Evolutionary conservation across 352 stramenopile genomes (phyloP).

Genomic region (Globisporangium acanthophoron): DNA sequence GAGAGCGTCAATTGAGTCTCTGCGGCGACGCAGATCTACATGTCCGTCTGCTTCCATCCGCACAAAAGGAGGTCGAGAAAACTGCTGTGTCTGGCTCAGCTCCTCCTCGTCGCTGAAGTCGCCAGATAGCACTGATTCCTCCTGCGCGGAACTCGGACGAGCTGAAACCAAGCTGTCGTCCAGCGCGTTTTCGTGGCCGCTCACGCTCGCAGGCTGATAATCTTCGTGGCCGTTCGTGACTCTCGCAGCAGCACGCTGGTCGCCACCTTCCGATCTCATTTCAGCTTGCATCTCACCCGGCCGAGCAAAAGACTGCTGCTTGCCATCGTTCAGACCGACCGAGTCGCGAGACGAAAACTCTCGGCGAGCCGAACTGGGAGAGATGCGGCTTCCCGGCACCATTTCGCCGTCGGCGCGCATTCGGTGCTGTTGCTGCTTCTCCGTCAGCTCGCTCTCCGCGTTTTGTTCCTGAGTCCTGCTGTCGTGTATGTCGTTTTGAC

Average conservation of each 20-base stretch:
- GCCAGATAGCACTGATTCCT: neutral
- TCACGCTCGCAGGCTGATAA: neutral
- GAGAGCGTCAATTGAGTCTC: slow-evolving; percentile 19
- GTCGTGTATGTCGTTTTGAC: neutral
- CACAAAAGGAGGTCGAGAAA: neutral
- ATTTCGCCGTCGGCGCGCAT: neutral
- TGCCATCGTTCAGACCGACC: no score
- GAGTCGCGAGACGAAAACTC: no score
- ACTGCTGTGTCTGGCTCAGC: neutral
- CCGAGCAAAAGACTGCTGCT: no score
- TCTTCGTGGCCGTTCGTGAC: neutral
- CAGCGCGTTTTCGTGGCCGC: neutral
- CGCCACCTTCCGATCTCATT: no score
- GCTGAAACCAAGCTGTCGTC: neutral
- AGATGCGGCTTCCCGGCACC: neutral
- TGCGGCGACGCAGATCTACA: neutral
- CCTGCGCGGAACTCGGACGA: neutral
- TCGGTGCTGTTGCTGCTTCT: neutral
- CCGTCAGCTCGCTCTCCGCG: neutral
- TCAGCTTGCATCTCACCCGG: no score
- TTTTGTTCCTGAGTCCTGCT: neutral
- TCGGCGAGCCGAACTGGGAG: no score
- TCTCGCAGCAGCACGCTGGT: neutral
- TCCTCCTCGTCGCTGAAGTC: slow-evolving; percentile 3
- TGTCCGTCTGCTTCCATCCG: neutral